These are phyloP conservation scores for Closterium sp. DNA, from an alignment of 139 green algal species.

Conservation along the genomic window DNA sequence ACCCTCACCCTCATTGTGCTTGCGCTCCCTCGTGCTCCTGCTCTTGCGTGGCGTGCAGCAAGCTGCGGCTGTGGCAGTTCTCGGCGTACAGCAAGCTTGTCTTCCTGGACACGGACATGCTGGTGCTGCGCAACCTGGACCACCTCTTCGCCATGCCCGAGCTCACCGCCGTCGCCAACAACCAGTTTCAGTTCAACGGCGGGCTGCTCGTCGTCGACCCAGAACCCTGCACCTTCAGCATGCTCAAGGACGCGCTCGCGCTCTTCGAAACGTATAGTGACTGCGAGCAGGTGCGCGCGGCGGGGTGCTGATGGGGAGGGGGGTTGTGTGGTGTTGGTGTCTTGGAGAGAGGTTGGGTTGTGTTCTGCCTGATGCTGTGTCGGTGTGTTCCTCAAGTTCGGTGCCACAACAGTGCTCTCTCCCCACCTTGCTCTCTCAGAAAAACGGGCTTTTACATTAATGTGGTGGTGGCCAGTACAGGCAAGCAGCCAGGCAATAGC, in stretches of 20 bases:
- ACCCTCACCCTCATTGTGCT: too few species aligned
- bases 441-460: too few species aligned
- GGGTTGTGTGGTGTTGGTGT: background rate
- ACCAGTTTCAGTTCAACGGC: constrained; percentile 18
- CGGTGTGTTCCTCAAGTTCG: too few species aligned
- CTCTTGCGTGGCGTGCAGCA: background rate
- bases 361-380: too few species aligned
- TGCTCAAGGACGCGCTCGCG: background rate
- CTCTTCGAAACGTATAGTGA: constrained; percentile 5
- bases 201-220: constrained; percentile 38
- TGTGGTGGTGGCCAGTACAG: too few species aligned
- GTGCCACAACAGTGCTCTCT: too few species aligned
- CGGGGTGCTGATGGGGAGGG: background rate
- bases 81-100: constrained; percentile 54
- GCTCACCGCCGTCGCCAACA: background rate
- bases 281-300: constrained; percentile 22
- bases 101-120: constrained; percentile 73
- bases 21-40: background rate
- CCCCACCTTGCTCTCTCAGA: too few species aligned
- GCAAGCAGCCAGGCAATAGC: too few species aligned
- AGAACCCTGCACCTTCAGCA: constrained; percentile 14
- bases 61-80: constrained; percentile 19
- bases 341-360: background rate
- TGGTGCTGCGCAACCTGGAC: constrained; percentile 66
- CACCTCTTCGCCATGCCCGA: constrained; percentile 64